These are phyloP conservation scores for Hypoxylon rubiginosum DNA, from an alignment of 2,329 filamentous ascomycete species.

Conservation along the genomic window DNA sequence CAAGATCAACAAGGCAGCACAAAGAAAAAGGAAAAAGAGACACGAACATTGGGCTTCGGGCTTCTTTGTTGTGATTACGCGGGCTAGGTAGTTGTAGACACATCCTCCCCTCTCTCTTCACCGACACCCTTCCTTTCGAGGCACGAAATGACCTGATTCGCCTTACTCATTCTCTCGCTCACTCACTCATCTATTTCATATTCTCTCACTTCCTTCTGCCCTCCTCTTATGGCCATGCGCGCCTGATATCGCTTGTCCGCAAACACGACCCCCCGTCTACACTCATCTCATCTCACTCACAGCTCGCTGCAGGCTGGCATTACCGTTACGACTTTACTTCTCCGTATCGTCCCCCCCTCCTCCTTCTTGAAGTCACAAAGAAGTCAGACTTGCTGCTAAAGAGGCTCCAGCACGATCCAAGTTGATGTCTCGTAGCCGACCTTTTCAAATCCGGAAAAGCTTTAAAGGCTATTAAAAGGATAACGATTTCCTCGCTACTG, in stretches of 20 bases:
- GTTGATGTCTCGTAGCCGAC: conserved; percentile 17
- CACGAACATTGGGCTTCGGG: conserved; percentile 10
- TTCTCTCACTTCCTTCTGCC: neutral
- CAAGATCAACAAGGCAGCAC: neutral
- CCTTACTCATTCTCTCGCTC: conserved; percentile 4
- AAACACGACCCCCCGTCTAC: neutral
- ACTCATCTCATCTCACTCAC: neutral
- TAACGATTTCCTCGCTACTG: conserved; percentile 41
- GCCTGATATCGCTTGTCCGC: neutral
- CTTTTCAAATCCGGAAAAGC: conserved; percentile 24
- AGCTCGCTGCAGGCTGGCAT: neutral
- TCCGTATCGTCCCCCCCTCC: neutral
- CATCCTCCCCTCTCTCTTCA: conserved; percentile 22
- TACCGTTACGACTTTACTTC: neutral
- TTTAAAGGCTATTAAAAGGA: conserved; percentile 32
- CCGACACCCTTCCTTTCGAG: conserved; percentile 1
- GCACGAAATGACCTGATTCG: conserved; percentile 18
- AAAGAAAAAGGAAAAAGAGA: neutral
- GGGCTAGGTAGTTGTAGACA: conserved; percentile 35
- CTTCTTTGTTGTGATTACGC: conserved; percentile 35
- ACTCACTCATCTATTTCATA: conserved; percentile 1
- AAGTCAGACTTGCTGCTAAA: conserved; percentile 2
- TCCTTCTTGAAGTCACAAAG: neutral
- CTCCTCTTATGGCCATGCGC: neutral
- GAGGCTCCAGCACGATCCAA: conserved; percentile 3